phyloP scores from a whole-genome alignment of 495 filamentous ascomycete genomes.

The Pyrenopolyporus hunteri region DNA sequence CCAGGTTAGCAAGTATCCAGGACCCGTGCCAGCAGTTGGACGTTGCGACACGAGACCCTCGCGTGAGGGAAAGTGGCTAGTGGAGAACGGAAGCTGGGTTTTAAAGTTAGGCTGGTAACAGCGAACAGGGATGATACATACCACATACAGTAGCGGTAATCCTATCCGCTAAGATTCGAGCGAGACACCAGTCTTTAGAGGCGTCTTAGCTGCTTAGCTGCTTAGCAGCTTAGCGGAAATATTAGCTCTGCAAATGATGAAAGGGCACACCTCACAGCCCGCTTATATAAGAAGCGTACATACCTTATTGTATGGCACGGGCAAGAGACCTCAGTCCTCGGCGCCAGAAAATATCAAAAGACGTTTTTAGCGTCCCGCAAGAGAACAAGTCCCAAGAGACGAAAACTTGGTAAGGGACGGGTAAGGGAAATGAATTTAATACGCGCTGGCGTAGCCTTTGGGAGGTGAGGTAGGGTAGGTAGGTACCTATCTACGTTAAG shows the following conservation, averaged over 20 bases:
- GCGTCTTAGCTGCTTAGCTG: conserved; percentile 10
- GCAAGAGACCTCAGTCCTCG: not conserved
- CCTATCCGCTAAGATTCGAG: conserved; percentile 28
- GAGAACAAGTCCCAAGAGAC: too few species aligned
- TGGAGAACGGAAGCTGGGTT: conserved; percentile 40
- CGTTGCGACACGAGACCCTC: conserved; percentile 40
- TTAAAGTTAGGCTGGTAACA: conserved; percentile 39
- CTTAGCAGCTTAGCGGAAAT: not conserved
- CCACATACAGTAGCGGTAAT: conserved; percentile 31
- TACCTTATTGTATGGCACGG: not conserved
- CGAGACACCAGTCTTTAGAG: conserved; percentile 26
- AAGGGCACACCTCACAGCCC: not conserved
- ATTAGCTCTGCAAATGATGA: conserved; percentile 21
- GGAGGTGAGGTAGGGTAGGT: too few species aligned
- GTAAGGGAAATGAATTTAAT: not conserved
- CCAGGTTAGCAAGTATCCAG: conserved; percentile 3
- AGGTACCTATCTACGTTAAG: not conserved
- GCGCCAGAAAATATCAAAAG: not conserved
- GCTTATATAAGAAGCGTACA: too few species aligned
- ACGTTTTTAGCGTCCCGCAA: not conserved
- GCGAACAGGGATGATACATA: conserved; percentile 26
- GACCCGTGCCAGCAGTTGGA: conserved; percentile 28
- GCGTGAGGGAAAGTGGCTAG: conserved; percentile 39
- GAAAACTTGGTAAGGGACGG: not conserved
- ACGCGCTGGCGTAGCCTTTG: too few species aligned